phyloP scores from a whole-genome alignment of 208 protist species.

The Trypanosoma avium region DNA sequence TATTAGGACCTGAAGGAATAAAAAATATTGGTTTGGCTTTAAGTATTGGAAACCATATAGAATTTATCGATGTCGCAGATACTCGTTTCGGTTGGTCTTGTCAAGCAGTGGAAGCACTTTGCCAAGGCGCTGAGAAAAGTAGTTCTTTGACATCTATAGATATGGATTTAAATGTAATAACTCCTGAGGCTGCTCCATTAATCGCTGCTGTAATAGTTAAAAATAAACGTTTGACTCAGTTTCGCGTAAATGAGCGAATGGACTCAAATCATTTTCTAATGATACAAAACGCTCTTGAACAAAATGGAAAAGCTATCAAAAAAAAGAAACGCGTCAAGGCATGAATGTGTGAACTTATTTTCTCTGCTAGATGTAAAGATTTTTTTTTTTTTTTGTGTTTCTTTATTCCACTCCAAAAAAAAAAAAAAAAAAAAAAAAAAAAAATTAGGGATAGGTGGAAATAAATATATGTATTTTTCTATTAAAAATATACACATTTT shows the following conservation, averaged over 20 bases:
- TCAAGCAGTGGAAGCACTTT: slow-evolving; percentile 68
- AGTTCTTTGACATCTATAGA: slow-evolving; percentile 54
- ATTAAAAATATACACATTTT: no score
- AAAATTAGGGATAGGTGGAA: no score
- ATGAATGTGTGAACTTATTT: neutral
- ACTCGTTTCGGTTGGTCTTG: slow-evolving; percentile 61
- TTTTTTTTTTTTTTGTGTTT: slow-evolving; percentile 6
- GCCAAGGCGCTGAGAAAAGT: slow-evolving; percentile 70
- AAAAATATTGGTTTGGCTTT: slow-evolving; percentile 58
- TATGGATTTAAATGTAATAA: slow-evolving; percentile 77
- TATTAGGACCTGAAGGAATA: slow-evolving; percentile 64
- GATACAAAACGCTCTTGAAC: slow-evolving; percentile 49
- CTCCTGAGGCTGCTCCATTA: slow-evolving; percentile 36
- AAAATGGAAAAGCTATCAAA: slow-evolving; percentile 34
- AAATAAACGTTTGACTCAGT: slow-evolving; percentile 46
- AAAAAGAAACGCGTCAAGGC: slow-evolving; percentile 34
- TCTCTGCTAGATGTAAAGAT: slow-evolving; percentile 10
- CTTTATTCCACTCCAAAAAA: no score
- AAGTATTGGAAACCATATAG: slow-evolving; percentile 49
- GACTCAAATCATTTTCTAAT: slow-evolving; percentile 61
- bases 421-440: no score
- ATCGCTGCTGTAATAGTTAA: slow-evolving; percentile 55
- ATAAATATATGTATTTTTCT: no score
- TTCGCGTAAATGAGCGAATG: slow-evolving; percentile 65
- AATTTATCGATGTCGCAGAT: slow-evolving; percentile 78